Conservation (phyloP, 371 early-diverging fungal species). For the Mortierella sp. region DNA sequence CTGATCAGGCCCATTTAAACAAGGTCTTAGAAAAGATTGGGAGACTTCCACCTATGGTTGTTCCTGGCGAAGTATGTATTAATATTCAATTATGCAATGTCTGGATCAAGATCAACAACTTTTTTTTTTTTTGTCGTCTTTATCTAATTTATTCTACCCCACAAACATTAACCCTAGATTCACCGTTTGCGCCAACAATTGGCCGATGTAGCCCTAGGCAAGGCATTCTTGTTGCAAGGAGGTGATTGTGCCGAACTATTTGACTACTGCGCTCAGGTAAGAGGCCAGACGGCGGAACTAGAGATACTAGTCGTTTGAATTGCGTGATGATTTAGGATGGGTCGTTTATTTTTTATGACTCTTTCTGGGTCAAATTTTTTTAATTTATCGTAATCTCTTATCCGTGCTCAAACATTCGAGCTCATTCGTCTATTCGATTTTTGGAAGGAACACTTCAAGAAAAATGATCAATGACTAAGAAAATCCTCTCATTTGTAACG, state of each 20-base stretch:
- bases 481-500: not conserved
- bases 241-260: slow-evolving; percentile 99
- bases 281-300: not conserved
- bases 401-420: not conserved
- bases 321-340: slow-evolving; percentile 2
- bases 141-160: slow-evolving; percentile 1
- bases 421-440: not conserved
- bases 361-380: slow-evolving; percentile 23
- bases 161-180: slow-evolving; percentile 65
- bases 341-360: slow-evolving; percentile 24
- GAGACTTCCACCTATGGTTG: slow-evolving; percentile 92
- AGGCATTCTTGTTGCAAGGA: slow-evolving; percentile 95
- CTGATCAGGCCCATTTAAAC: slow-evolving; percentile 77
- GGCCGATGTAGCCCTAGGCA: slow-evolving; percentile 89
- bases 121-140: not conserved
- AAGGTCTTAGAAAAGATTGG: slow-evolving; percentile 82
- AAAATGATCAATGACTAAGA: not conserved
- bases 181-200: slow-evolving; percentile 86
- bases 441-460: too few species aligned
- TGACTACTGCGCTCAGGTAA: slow-evolving; percentile 92
- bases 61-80: slow-evolving; percentile 81
- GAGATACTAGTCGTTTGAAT: not conserved
- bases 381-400: not conserved
- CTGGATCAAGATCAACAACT: not conserved
- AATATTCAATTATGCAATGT: not conserved